Conservation (phyloP, 257 asterid species). For the Sherardia arvensis region DNA sequence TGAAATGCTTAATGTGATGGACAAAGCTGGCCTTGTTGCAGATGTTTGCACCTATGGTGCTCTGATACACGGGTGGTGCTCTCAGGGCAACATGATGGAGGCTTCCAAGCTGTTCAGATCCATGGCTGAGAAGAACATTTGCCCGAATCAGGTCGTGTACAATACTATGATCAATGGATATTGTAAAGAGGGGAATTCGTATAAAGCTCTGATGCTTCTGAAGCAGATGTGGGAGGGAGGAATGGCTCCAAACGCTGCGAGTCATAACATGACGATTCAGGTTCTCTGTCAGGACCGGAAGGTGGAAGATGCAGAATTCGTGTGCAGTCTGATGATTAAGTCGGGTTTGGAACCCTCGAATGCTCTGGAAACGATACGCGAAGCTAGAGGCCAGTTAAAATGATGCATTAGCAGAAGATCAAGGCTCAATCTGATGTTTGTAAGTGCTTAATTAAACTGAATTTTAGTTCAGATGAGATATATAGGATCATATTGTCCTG, state of each 20-base stretch:
- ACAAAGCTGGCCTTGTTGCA: slow-evolving; percentile 30
- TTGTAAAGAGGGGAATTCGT: slow-evolving; percentile 59
- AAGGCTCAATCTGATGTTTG: background rate
- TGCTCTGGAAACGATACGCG: slow-evolving; percentile 19
- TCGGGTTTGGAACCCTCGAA: slow-evolving; percentile 36
- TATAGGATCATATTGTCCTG: too few relatives aligned
- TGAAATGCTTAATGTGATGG: slow-evolving; percentile 42
- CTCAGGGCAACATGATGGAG: slow-evolving; percentile 64
- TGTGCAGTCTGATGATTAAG: slow-evolving; percentile 44
- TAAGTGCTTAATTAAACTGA: background rate
- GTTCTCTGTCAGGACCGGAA: slow-evolving; percentile 49
- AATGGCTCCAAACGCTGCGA: slow-evolving; percentile 56
- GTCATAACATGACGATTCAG: slow-evolving; percentile 50
- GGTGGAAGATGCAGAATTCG: slow-evolving; percentile 37
- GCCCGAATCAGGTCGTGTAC: slow-evolving; percentile 55
- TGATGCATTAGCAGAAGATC: background rate
- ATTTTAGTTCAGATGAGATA: too few relatives aligned
- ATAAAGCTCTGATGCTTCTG: slow-evolving; percentile 45
- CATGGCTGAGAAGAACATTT: slow-evolving; percentile 34
- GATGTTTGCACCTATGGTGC: slow-evolving; percentile 65
- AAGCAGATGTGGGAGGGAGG: slow-evolving; percentile 49
- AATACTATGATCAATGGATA: slow-evolving; percentile 65
- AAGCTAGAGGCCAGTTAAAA: slow-evolving; percentile 4
- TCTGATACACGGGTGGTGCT: slow-evolving; percentile 63
- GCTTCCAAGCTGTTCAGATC: slow-evolving; percentile 51